A percentile compares a stretch with the other conserved stretches of the same genome.
These are phyloP conservation scores for Pichia sorboxylosa DNA, from an alignment of 1,139 yeast genomes.

Conservation along the genomic window DNA sequence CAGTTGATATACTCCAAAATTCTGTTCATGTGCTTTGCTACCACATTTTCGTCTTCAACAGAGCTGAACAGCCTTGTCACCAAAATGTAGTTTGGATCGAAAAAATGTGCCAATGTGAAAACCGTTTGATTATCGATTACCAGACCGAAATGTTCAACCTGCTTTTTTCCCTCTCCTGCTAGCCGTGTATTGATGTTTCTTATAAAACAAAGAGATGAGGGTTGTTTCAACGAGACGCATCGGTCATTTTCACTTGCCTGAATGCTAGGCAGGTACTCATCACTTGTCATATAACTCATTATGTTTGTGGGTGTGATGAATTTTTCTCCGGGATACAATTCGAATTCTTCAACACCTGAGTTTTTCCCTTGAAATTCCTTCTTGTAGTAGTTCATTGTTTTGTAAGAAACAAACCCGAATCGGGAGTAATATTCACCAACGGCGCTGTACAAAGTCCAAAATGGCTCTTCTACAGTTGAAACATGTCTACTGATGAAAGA, in stretches of 20 bases:
- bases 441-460: conserved; percentile 24
- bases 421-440: conserved; percentile 24
- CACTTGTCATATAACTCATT: neutral
- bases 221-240: neutral
- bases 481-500: neutral
- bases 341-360: neutral
- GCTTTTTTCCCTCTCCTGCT: neutral
- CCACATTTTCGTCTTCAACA: neutral
- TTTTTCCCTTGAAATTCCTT: neutral
- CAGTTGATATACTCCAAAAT: neutral
- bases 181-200: neutral
- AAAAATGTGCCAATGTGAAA: neutral
- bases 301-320: neutral
- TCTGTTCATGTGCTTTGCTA: neutral
- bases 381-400: neutral
- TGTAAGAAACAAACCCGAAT: conserved; percentile 8
- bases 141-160: neutral
- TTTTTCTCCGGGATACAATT: neutral
- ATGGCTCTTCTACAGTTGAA: neutral
- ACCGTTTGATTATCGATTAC: neutral
- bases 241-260: neutral
- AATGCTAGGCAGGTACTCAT: neutral
- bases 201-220: neutral
- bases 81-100: neutral
- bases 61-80: neutral